These are phyloP conservation scores for Tothia fuscella DNA, from an alignment of 2,329 filamentous ascomycete species.

Conservation along the genomic window DNA sequence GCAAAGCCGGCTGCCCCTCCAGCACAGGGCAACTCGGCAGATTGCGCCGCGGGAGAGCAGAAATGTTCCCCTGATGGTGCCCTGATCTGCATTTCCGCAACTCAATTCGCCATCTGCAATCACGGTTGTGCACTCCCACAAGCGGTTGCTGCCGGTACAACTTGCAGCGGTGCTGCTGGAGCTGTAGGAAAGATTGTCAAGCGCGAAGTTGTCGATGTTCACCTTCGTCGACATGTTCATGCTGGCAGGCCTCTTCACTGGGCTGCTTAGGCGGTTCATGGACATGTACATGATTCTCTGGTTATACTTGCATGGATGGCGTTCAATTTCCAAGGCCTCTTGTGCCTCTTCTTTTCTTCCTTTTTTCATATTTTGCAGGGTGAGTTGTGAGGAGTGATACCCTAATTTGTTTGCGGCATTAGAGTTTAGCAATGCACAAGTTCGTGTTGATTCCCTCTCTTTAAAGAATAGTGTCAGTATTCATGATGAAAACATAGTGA, in stretches of 20 bases:
- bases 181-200: not conserved
- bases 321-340: too few species aligned
- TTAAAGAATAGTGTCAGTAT: too few species aligned
- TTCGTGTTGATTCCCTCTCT: too few species aligned
- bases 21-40: not conserved
- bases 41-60: not conserved
- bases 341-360: too few species aligned
- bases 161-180: conserved; percentile 31
- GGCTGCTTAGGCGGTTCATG: not conserved
- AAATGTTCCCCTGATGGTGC: conserved; percentile 6
- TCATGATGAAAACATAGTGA: too few species aligned
- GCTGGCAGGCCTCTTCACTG: not conserved
- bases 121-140: conserved; percentile 12
- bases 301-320: too few species aligned
- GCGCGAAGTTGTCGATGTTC: not conserved
- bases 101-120: conserved; percentile 14
- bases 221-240: not conserved
- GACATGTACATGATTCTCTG: too few species aligned
- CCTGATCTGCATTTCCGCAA: conserved; percentile 13
- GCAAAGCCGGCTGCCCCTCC: not conserved
- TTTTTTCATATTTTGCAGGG: too few species aligned
- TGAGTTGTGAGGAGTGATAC: too few species aligned
- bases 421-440: too few species aligned
- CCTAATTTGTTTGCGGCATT: too few species aligned
- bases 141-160: conserved; percentile 31